Conservation (phyloP, 371 early-diverging fungal species). For the Mucor velutinosus region DNA sequence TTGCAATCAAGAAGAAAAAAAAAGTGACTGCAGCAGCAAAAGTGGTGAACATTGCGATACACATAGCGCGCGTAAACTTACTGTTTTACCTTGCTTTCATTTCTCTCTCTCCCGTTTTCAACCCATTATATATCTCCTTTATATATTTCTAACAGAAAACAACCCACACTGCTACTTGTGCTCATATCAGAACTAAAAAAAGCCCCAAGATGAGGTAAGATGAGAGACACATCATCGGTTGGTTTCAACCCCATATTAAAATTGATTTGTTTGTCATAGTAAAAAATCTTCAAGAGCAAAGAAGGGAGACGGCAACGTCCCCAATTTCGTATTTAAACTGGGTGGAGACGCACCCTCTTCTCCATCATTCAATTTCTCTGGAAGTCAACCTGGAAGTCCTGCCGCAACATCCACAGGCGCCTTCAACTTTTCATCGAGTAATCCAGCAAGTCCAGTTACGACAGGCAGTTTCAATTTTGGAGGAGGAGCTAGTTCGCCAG, state of each 20-base stretch:
- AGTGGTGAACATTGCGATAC: background rate
- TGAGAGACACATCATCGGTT: background rate
- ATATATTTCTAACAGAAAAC: too few species aligned
- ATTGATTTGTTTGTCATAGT: background rate
- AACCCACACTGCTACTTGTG: too few species aligned
- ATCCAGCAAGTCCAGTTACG: constrained; percentile 10
- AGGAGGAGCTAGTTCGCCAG: background rate
- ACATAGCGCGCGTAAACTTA: background rate
- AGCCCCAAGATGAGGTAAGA: background rate
- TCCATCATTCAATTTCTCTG: constrained; percentile 11
- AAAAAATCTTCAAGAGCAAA: constrained; percentile 19
- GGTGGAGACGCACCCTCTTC: constrained; percentile 6
- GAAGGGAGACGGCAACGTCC: constrained; percentile 15
- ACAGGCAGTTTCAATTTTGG: constrained; percentile 7
- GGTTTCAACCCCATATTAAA: background rate
- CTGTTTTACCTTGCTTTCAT: background rate
- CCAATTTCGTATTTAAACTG: constrained; percentile 22
- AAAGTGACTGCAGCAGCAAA: background rate
- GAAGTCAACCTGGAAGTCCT: constrained; percentile 16
- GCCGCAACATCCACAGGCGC: constrained; percentile 1
- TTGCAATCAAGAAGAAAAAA: background rate
- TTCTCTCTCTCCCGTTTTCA: background rate
- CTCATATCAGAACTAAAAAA: too few species aligned
- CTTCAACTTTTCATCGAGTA: background rate
- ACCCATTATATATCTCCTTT: too few species aligned